Base-by-base conservation (phyloP, 805 yeast species). In the Nakazawaea ishiwadae region DNA sequence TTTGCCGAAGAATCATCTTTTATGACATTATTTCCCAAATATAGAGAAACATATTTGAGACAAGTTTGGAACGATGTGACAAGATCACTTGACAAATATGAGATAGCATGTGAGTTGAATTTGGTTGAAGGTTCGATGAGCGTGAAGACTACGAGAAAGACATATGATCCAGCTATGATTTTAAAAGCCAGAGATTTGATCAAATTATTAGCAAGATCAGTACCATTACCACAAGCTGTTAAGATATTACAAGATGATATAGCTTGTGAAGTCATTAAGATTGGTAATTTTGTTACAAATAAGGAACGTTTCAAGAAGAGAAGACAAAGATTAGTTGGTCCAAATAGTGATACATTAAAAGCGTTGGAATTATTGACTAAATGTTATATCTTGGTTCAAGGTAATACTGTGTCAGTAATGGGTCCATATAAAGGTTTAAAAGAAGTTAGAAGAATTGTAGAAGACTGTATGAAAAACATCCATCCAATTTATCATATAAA, bases 401-500 rank as follows among this genome's bases (percentile, higher is more conserved):
- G 99, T 58, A 89, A 84, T 62, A 93, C 99, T 2, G 99, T 93
- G 4, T 79, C 96, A 41, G 91, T 83, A 10, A 93, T 93, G 98
- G 99, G 99, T 8, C 91, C 96, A 20, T 90, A 68, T 66, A 88
- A 84, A 58, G 98, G 98, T 5, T 69, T 93, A 48, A 93, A 93
- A 59, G 95, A 85, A 49, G 79, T 88, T 6, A 78, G 98, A 63
- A 77, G 98, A 57, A 89, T 93, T 26, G 96, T 93, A 31, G 98
- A 91, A 60, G 99, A 93, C 59, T 93, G 98, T 64, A 93, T 93
- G 99, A 79, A 75, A 57, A 93, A 93, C 54, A 73, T 93, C 11
- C 99, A 93, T 60, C 99, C 99, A n/a, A 91, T 93, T 47, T 93
- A 93, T 65, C 91, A 93, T 61, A 91, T 93, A 58, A 93, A 93